Percentiles rank a stretch among this genome's conserved stretches.
Conservation (phyloP, 768 basidiomycete species). For the Leccinum subgranulosum region DNA sequence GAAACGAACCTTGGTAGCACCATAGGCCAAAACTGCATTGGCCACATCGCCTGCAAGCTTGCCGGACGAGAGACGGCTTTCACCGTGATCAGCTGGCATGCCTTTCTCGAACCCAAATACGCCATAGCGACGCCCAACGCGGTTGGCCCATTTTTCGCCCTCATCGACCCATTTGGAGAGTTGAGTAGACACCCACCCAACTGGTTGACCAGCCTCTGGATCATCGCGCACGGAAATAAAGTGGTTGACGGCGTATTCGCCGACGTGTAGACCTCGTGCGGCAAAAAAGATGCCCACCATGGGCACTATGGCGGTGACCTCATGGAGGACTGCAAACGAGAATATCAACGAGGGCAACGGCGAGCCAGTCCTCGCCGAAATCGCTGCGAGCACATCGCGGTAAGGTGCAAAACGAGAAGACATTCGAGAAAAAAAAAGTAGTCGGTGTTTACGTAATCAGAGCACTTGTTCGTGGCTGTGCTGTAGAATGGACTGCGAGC, state of each 20-base stretch:
- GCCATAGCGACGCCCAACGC: conserved; percentile 76
- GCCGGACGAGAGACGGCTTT: conserved; percentile 23
- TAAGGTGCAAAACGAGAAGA: conserved; percentile 43
- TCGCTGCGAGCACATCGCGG: conserved; percentile 49
- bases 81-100: conserved; percentile 1
- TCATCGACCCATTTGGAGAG: conserved; percentile 68
- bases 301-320: conserved; percentile 77
- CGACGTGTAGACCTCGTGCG: conserved; percentile 63
- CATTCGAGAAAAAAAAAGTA: conserved; percentile 12
- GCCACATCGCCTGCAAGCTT: conserved; percentile 72
- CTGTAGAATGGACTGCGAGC: not conserved
- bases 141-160: conserved; percentile 66
- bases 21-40: conserved; percentile 81
- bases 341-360: conserved; percentile 72
- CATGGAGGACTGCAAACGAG: conserved; percentile 84
- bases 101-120: conserved; percentile 73
- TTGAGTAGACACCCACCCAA: conserved; percentile 42
- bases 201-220: conserved; percentile 9
- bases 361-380: conserved; percentile 69
- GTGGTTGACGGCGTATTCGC: conserved; percentile 56
- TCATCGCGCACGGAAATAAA: conserved; percentile 17
- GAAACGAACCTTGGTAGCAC: conserved; percentile 63
- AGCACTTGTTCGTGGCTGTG: conserved; percentile 15
- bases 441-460: conserved; percentile 21
- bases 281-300: conserved; percentile 71